A percentile compares a stretch with the other conserved stretches of the same genome.
These are phyloP conservation scores for Pseudogymnoascus sp. DNA, from an alignment of 2,329 filamentous ascomycete species.

Conservation along the genomic window DNA sequence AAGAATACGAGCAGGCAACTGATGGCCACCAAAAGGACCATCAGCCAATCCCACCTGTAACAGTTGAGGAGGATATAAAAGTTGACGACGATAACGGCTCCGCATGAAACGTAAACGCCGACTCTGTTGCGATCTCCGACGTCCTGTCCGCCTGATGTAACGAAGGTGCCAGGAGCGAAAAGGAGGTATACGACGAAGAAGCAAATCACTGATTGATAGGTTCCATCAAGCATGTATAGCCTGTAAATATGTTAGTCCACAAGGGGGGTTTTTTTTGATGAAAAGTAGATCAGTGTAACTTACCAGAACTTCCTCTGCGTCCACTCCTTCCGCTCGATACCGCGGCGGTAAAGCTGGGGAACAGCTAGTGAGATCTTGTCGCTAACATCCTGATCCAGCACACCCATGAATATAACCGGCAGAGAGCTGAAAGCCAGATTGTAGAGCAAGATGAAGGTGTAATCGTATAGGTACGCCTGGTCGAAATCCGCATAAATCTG, in stretches of 20 bases:
- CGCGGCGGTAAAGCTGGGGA: constrained; percentile 88
- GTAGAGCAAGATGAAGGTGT: constrained; percentile 94
- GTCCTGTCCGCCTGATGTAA: constrained; percentile 65
- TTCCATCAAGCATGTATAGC: constrained; percentile 88
- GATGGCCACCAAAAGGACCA: constrained; percentile 71
- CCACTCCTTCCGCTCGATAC: constrained; percentile 96
- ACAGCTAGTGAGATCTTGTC: constrained; percentile 91
- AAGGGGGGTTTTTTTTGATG: neutral
- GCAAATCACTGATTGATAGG: constrained; percentile 89
- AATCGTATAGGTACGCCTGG: constrained; percentile 94
- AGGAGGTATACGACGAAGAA: constrained; percentile 90
- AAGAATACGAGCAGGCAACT: constrained; percentile 87
- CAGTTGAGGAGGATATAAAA: constrained; percentile 92
- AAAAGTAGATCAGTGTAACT: constrained; percentile 30
- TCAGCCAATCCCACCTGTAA: constrained; percentile 97
- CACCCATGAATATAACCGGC: constrained; percentile 90
- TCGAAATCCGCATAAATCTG: constrained; percentile 95
- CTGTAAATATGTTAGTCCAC: constrained; percentile 40
- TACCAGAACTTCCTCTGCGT: constrained; percentile 95
- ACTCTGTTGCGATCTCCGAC: constrained; percentile 77
- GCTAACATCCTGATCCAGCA: constrained; percentile 93
- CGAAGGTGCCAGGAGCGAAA: constrained; percentile 62
- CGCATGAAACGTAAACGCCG: constrained; percentile 79
- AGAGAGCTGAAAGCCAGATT: constrained; percentile 95
- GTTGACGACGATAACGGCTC: constrained; percentile 84